Evolutionary conservation across 2,329 filamentous ascomycete species (phyloP).

Genomic region (Penicillium freii): DNA sequence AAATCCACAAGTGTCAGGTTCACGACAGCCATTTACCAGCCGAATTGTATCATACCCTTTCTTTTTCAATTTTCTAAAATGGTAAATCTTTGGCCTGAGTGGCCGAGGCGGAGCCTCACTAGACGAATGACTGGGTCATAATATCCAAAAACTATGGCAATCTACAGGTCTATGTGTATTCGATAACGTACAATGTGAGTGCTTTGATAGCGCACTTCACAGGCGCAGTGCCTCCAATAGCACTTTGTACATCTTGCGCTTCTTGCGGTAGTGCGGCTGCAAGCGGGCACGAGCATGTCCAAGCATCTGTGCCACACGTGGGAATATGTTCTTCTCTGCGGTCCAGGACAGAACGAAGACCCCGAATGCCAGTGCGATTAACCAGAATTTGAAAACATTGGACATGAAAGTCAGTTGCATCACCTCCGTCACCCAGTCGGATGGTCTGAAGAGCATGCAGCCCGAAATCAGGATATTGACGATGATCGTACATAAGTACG

Average conservation of each 20-base stretch:
- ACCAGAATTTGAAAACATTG: conserved; percentile 67
- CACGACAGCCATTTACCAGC: conserved; percentile 10
- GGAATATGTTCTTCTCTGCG: conserved; percentile 70
- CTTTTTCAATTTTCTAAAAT: conserved; percentile 7
- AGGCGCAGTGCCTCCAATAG: conserved; percentile 65
- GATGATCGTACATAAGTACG: conserved; percentile 76
- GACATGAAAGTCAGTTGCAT: conserved; percentile 87
- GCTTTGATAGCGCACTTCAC: conserved; percentile 4
- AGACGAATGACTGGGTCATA: neutral
- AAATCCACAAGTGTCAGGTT: neutral
- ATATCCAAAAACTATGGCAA: neutral
- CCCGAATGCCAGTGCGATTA: conserved; percentile 66
- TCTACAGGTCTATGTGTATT: conserved; percentile 13
- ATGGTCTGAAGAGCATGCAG: conserved; percentile 79
- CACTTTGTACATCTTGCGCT: conserved; percentile 83
- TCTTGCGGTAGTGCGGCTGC: conserved; percentile 62
- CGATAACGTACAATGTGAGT: conserved; percentile 11
- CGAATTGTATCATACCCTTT: conserved; percentile 28
- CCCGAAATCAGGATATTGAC: conserved; percentile 64
- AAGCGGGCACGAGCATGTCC: conserved; percentile 61
- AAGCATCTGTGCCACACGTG: conserved; percentile 64
- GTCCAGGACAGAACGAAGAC: conserved; percentile 70
- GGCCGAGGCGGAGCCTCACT: neutral
- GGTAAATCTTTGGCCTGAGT: neutral
- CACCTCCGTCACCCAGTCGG: conserved; percentile 63